Percentiles rank a stretch among this genome's conserved stretches.
These are phyloP conservation scores for Rubia peregrina DNA, from an alignment of 305 asterid genomes.

Conservation along the genomic window DNA sequence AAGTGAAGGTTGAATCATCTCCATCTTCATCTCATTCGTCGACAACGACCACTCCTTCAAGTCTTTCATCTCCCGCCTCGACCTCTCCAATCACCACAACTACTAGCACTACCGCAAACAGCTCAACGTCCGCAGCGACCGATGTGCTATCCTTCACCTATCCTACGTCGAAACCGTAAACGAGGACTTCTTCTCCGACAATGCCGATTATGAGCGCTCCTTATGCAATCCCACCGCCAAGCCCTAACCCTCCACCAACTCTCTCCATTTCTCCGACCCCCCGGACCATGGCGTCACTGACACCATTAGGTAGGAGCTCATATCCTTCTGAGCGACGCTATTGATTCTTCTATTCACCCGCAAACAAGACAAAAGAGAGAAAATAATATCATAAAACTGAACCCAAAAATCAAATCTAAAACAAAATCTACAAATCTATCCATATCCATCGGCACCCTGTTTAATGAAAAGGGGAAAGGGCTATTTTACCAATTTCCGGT, in stretches of 20 bases:
- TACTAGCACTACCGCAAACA: constrained; percentile 22
- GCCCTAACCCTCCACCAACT: constrained; percentile 16
- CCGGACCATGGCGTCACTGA: constrained; percentile 33
- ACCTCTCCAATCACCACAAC: constrained; percentile 41
- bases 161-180: constrained; percentile 14
- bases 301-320: constrained; percentile 35
- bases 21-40: constrained; percentile 60
- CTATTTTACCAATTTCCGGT: too few species aligned
- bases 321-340: too few species aligned
- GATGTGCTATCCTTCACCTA: constrained; percentile 34
- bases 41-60: constrained; percentile 65
- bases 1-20: constrained; percentile 41
- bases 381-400: too few species aligned
- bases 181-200: constrained; percentile 2
- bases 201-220: constrained; percentile 70
- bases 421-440: too few species aligned
- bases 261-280: constrained; percentile 36
- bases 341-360: too few species aligned
- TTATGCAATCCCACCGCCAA: constrained; percentile 41
- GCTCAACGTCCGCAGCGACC: constrained; percentile 34
- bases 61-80: constrained; percentile 67
- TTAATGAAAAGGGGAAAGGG: too few species aligned
- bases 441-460: too few species aligned
- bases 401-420: too few species aligned
- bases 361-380: too few species aligned